phyloP scores from a whole-genome alignment of 2,329 filamentous ascomycete species.

The Diplodia seriata region DNA sequence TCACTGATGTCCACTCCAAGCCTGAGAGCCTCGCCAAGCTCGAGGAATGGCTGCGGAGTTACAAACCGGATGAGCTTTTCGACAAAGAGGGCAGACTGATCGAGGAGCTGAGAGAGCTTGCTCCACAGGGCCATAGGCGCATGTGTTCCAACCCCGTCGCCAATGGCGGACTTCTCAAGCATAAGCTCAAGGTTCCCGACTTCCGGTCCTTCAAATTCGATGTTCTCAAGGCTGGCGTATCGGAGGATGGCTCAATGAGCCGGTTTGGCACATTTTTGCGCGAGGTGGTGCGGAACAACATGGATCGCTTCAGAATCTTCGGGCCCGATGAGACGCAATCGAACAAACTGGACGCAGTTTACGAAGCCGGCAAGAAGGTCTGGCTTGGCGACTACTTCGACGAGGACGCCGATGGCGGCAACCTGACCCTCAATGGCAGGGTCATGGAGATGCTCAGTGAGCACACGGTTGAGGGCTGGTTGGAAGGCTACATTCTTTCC shows the following conservation, averaged over 20 bases:
- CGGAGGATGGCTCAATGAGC: constrained; percentile 68
- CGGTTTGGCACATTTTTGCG: constrained; percentile 72
- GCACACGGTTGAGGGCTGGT: constrained; percentile 80
- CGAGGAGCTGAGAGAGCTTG: constrained; percentile 67
- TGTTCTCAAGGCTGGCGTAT: constrained; percentile 66
- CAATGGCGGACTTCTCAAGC: constrained; percentile 72
- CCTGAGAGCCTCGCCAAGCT: constrained; percentile 70
- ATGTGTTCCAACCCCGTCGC: constrained; percentile 81
- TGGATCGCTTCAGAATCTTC: constrained; percentile 74
- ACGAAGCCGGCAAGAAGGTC: constrained; percentile 77
- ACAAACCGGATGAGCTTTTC: constrained; percentile 76
- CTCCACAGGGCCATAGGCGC: constrained; percentile 68
- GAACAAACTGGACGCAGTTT: constrained; percentile 76
- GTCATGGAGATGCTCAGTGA: constrained; percentile 88
- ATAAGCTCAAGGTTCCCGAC: constrained; percentile 72
- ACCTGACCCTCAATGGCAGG: constrained; percentile 68
- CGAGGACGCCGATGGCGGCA: constrained; percentile 76
- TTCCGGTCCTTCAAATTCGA: constrained; percentile 72
- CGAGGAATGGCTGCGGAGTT: constrained; percentile 79
- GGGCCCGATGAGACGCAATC: constrained; percentile 83
- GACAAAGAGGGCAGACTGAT: constrained; percentile 68
- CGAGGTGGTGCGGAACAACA: constrained; percentile 71
- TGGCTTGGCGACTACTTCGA: constrained; percentile 82
- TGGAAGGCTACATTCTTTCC: constrained; percentile 78
- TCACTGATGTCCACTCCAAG: constrained; percentile 72